Evolutionary conservation across 2,329 filamentous ascomycete genomes (phyloP).

Genomic region (Davidsoniella australis): DNA sequence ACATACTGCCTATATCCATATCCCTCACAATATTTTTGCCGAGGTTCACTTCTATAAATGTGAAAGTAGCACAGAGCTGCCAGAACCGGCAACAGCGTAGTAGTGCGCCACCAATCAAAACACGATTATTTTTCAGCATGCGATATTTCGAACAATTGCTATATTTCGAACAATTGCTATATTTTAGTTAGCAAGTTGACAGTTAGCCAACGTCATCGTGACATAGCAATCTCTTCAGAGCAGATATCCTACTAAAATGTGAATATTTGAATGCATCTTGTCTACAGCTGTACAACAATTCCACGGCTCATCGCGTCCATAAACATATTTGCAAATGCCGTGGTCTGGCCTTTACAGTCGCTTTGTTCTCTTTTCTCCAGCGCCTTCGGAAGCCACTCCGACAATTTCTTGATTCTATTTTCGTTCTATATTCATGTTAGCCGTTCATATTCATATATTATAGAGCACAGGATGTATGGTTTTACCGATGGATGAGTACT

Average conservation of each 20-base stretch:
- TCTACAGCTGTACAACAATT: constrained; percentile 1
- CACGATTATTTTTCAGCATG: too few species aligned
- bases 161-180: too few species aligned
- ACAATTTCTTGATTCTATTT: constrained; percentile 47
- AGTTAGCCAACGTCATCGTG: background rate
- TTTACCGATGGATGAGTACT: constrained; percentile 59
- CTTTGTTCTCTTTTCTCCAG: constrained; percentile 35
- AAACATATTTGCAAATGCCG: constrained; percentile 36
- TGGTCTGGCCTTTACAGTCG: constrained; percentile 32
- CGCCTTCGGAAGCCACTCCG: constrained; percentile 43
- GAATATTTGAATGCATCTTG: background rate
- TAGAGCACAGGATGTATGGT: constrained; percentile 10
- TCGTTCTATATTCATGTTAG: constrained; percentile 29
- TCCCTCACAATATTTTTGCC: too few species aligned
- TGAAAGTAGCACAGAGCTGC: too few species aligned
- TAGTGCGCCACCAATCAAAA: too few species aligned
- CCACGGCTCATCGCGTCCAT: constrained; percentile 24
- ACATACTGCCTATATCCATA: too few species aligned
- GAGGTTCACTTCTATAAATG: too few species aligned
- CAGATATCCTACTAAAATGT: background rate
- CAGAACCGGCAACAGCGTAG: too few species aligned
- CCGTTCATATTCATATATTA: background rate
- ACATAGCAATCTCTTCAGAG: background rate
- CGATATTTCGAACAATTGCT: too few species aligned
- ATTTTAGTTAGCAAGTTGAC: too few species aligned